Evolutionary conservation across 2,329 filamentous ascomycete genomes (phyloP).

Genomic region (Sarocladium strictum): DNA sequence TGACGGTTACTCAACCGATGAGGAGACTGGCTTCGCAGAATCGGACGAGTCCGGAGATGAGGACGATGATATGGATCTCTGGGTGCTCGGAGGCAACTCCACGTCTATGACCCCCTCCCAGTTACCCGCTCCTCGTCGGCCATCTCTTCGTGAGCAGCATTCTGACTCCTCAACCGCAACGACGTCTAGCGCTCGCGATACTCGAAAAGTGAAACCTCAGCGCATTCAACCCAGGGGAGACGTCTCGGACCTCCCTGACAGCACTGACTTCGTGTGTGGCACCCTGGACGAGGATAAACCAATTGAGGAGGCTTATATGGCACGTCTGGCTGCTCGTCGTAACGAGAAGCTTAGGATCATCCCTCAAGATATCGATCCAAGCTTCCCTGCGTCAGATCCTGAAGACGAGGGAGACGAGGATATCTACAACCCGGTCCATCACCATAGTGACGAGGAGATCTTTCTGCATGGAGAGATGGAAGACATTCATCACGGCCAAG

Average conservation of each 20-base stretch:
- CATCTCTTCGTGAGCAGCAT: conserved; percentile 38
- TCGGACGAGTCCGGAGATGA: conserved; percentile 58
- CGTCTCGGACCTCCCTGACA: conserved; percentile 85
- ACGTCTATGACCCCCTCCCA: not conserved
- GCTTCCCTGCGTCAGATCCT: conserved; percentile 89
- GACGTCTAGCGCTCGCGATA: conserved; percentile 21
- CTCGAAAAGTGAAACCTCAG: conserved; percentile 21
- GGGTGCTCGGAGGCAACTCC: conserved; percentile 37
- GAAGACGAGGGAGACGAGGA: conserved; percentile 80
- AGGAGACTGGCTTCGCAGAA: conserved; percentile 62
- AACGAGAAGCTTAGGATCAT: conserved; percentile 74
- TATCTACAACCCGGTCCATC: conserved; percentile 47
- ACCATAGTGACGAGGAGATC: conserved; percentile 62
- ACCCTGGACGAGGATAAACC: conserved; percentile 93
- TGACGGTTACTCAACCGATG: conserved; percentile 71
- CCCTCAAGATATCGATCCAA: conserved; percentile 97
- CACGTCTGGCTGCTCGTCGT: conserved; percentile 74
- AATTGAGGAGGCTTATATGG: conserved; percentile 88
- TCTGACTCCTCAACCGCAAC: conserved; percentile 59
- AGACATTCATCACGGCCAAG: conserved; percentile 54
- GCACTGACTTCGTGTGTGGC: conserved; percentile 98
- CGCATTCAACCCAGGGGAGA: conserved; percentile 30
- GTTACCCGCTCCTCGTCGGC: conserved; percentile 19
- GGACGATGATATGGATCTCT: conserved; percentile 59
- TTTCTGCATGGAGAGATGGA: conserved; percentile 71